Evolutionary conservation across 805 yeast species (phyloP).

Genomic region (Isabelozyma gotoi): DNA sequence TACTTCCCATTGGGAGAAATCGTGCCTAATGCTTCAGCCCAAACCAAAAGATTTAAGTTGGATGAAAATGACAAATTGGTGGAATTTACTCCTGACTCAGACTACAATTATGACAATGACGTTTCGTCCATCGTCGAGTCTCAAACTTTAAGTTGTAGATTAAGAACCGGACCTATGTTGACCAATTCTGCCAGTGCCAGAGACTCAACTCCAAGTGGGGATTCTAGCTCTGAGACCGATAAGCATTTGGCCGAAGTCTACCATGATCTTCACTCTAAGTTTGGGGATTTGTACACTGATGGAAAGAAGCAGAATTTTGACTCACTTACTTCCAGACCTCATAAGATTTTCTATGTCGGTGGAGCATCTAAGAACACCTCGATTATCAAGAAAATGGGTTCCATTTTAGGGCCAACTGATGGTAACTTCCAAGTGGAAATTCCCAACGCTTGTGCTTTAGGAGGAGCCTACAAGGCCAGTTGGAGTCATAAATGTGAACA

Average conservation of each 20-base stretch:
- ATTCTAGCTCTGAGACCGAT: slow-evolving; percentile 5
- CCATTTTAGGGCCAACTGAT: slow-evolving; percentile 62
- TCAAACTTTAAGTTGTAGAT: slow-evolving; percentile 82
- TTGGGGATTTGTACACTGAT: slow-evolving; percentile 49
- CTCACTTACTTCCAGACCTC: slow-evolving; percentile 57
- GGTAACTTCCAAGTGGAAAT: slow-evolving; percentile 74
- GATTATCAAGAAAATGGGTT: slow-evolving; percentile 66
- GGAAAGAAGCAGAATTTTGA: slow-evolving; percentile 44
- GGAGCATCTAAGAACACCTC: slow-evolving; percentile 77
- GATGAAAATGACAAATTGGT: slow-evolving; percentile 18
- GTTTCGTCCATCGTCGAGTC: slow-evolving; percentile 79
- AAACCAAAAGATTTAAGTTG: slow-evolving; percentile 53
- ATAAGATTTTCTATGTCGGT: slow-evolving; percentile 78
- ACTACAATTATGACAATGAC: slow-evolving; percentile 58
- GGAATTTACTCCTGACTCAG: slow-evolving; percentile 16
- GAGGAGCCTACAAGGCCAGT: slow-evolving; percentile 84
- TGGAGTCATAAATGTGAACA: slow-evolving; percentile 56
- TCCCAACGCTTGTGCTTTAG: slow-evolving; percentile 89
- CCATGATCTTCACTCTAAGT: slow-evolving; percentile 26
- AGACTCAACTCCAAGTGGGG: slow-evolving; percentile 12
- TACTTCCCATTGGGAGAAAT: slow-evolving; percentile 91
- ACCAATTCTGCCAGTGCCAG: slow-evolving; percentile 20
- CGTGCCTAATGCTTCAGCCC: slow-evolving; percentile 76
- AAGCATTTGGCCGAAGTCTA: slow-evolving; percentile 15
- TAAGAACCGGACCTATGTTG: slow-evolving; percentile 76